Conservation (phyloP, 2,329 filamentous ascomycete species). For the Ilyonectria mors-panacis region DNA sequence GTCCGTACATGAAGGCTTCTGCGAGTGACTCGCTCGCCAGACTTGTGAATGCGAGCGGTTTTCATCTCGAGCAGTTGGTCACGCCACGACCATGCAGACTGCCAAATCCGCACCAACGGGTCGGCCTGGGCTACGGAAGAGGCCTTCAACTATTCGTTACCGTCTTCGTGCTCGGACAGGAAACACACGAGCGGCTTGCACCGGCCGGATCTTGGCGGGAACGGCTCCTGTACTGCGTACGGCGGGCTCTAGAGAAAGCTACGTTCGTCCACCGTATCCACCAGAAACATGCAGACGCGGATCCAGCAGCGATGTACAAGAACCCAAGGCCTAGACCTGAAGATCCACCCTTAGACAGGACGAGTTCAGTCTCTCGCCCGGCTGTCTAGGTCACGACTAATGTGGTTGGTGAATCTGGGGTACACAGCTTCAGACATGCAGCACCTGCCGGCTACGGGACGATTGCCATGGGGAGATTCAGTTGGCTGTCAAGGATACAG, state of each 20-base stretch:
- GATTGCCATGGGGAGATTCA: constrained; percentile 6
- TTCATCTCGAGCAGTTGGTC: constrained; percentile 32
- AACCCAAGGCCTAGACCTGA: constrained; percentile 30
- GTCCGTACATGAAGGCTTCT: constrained; percentile 29
- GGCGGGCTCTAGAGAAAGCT: constrained; percentile 18
- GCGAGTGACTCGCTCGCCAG: constrained; percentile 38
- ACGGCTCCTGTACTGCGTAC: constrained; percentile 22
- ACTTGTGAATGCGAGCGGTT: constrained; percentile 27
- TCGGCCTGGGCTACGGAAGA: constrained; percentile 10
- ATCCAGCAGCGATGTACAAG: constrained; percentile 17
- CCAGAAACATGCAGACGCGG: constrained; percentile 27
- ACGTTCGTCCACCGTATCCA: constrained; percentile 32
- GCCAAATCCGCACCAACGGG: constrained; percentile 31
- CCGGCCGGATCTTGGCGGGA: constrained; percentile 34
- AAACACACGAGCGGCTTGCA: constrained; percentile 34
- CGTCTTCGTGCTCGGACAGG: constrained; percentile 25
- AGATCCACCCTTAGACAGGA: constrained; percentile 21
- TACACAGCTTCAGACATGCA: constrained; percentile 23
- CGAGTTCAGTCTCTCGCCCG: constrained; percentile 1
- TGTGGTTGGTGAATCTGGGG: constrained; percentile 26
- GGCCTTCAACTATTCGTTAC: constrained; percentile 34
- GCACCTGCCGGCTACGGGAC: constrained; percentile 10
- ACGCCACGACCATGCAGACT: constrained; percentile 43
- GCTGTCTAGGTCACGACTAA: constrained; percentile 20
- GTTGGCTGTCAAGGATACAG: neutral